Percentiles rank a stretch among this genome's conserved stretches.
These are phyloP conservation scores for Starmerella asiatica DNA, from an alignment of 805 yeast species.

Conservation along the genomic window DNA sequence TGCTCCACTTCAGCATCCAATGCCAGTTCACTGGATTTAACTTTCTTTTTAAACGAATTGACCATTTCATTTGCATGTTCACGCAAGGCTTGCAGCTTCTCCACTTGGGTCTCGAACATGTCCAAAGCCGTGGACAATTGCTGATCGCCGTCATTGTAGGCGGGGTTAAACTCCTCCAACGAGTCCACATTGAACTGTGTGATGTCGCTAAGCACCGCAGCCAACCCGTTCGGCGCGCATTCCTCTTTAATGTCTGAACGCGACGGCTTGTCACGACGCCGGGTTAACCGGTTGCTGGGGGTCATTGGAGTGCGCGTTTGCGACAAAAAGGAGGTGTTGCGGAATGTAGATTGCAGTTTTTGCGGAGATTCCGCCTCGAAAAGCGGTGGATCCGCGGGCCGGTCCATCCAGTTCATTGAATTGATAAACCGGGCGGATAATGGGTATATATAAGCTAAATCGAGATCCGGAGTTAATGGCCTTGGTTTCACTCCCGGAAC, in stretches of 20 bases:
- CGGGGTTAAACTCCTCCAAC: constrained; percentile 41
- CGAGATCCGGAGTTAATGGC: too few relatives aligned
- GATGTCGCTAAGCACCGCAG: constrained; percentile 37
- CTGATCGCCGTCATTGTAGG: constrained; percentile 16
- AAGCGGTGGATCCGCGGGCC: too few relatives aligned
- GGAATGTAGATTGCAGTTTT: not conserved
- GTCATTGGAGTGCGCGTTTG: not conserved
- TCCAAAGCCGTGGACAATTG: constrained; percentile 16
- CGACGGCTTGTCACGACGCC: not conserved
- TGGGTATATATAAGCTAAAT: too few relatives aligned
- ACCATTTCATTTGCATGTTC: constrained; percentile 16
- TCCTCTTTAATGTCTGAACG: not conserved
- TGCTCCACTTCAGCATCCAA: constrained; percentile 19
- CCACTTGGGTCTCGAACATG: constrained; percentile 20
- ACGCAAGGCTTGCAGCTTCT: constrained; percentile 20
- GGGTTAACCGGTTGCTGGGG: not conserved
- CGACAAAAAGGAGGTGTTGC: not conserved
- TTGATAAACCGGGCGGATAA: too few relatives aligned
- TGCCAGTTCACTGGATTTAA: constrained; percentile 13
- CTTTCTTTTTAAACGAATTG: constrained; percentile 16
- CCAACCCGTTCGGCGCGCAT: not conserved
- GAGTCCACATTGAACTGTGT: constrained; percentile 42
- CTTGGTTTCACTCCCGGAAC: too few relatives aligned
- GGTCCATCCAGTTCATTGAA: too few relatives aligned
- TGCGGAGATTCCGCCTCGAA: not conserved